Evolutionary conservation across 2,329 filamentous ascomycete species (phyloP).

Genomic region (Claviceps arundinis): DNA sequence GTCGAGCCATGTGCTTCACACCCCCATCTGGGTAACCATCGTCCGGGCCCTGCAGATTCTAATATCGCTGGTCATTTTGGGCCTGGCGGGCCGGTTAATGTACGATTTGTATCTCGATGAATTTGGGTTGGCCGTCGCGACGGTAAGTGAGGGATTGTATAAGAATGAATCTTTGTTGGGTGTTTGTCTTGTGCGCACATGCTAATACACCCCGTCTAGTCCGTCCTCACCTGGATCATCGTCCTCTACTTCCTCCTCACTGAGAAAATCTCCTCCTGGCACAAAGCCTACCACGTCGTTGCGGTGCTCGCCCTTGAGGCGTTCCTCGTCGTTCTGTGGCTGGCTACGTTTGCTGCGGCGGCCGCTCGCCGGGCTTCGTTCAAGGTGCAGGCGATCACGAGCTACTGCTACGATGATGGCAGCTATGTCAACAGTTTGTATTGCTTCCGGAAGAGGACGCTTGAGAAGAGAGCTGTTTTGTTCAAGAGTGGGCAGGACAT

Average conservation of each 20-base stretch:
- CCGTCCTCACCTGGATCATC: slow-evolving; percentile 32
- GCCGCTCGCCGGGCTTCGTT: slow-evolving; percentile 27
- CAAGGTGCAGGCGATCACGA: slow-evolving; percentile 17
- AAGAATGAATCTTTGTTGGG: neutral
- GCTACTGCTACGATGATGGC: slow-evolving; percentile 23
- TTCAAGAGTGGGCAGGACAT: slow-evolving; percentile 20
- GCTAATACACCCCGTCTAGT: slow-evolving; percentile 15
- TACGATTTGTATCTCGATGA: slow-evolving; percentile 25
- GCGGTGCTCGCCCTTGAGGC: slow-evolving; percentile 30
- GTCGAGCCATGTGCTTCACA: slow-evolving; percentile 21
- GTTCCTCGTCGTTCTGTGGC: slow-evolving; percentile 33
- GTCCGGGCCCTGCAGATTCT: slow-evolving; percentile 28
- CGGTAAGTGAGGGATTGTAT: slow-evolving; percentile 21
- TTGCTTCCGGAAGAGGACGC: slow-evolving; percentile 20
- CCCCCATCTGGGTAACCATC: slow-evolving; percentile 30
- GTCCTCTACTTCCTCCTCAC: slow-evolving; percentile 28
- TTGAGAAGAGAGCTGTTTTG: slow-evolving; percentile 17
- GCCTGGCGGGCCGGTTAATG: slow-evolving; percentile 27
- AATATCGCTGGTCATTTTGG: slow-evolving; percentile 29
- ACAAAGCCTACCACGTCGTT: slow-evolving; percentile 27
- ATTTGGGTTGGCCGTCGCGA: slow-evolving; percentile 26
- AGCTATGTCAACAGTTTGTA: slow-evolving; percentile 26
- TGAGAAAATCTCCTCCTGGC: slow-evolving; percentile 24
- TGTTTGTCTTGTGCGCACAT: too few relatives aligned
- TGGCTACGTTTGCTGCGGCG: slow-evolving; percentile 27